Conservation (phyloP, 1,139 yeast species). For the Geotrichum histeridarum region DNA sequence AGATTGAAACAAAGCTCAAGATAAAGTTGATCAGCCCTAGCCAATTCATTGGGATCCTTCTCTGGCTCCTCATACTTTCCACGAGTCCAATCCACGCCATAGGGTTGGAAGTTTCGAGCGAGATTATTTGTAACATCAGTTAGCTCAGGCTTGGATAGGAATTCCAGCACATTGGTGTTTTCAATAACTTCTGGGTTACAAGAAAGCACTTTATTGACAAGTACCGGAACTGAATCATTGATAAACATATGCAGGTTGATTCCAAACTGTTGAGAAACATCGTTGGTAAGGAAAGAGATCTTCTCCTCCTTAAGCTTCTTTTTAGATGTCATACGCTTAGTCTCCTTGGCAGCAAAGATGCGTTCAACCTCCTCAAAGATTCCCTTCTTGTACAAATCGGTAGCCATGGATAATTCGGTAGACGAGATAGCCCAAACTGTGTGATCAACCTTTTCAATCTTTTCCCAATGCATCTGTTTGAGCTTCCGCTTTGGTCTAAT, state of each 20-base stretch:
- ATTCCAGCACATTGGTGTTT: conserved; percentile 72
- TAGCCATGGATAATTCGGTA: conserved; percentile 45
- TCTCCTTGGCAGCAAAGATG: conserved; percentile 64
- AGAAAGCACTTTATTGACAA: conserved; percentile 59
- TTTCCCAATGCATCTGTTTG: conserved; percentile 96
- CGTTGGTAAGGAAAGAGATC: conserved; percentile 66
- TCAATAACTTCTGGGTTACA: conserved; percentile 69
- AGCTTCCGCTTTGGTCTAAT: conserved; percentile 58
- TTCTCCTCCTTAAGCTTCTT: conserved; percentile 42
- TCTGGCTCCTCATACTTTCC: conserved; percentile 36
- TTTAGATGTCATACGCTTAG: conserved; percentile 39
- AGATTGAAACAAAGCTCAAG: conserved; percentile 74
- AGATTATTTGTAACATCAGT: conserved; percentile 65
- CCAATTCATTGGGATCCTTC: conserved; percentile 58
- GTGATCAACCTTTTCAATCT: conserved; percentile 55
- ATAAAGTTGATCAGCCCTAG: conserved; percentile 75
- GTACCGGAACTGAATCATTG: conserved; percentile 53
- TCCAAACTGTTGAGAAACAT: conserved; percentile 85
- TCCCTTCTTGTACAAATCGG: conserved; percentile 61
- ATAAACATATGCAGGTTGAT: conserved; percentile 83
- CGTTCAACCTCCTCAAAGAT: conserved; percentile 72
- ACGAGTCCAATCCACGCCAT: conserved; percentile 49
- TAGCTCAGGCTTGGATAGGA: conserved; percentile 68
- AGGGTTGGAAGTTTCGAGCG: conserved; percentile 66
- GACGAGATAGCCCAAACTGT: conserved; percentile 70